Base-by-base conservation (phyloP, 2,329 filamentous ascomycete species). In the Coniochaeta sp. region DNA sequence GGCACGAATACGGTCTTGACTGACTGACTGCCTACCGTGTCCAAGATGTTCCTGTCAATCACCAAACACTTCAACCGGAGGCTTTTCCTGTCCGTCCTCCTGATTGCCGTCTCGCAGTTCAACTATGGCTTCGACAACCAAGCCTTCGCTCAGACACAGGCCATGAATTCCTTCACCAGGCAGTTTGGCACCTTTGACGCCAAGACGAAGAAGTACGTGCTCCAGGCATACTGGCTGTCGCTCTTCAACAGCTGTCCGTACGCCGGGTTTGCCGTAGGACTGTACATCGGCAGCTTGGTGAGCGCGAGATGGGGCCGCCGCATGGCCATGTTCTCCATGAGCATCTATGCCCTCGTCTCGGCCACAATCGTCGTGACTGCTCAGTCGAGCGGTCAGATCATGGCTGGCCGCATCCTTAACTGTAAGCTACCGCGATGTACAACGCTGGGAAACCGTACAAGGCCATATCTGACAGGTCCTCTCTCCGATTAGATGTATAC, bases 61-160 rank as follows among this genome's bases (percentile, higher is more conserved):
- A 55, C 54, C 30, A 55, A 24, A 38, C 54, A 55, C 56, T 63
- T 66, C 60, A 64, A 67, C 30, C 40, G 57, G 14, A 60, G 59
- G 30, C 62, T 69, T 40, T 38, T 63, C 22, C 61, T 63, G 40
- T 61, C 66, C 2, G 63, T 64, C 4, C 22, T 58, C 16, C 59
- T 75, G 30, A 67, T 75, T 52, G 69, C 71, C 38, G 42, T 75
- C 1, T 75, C 72, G 1, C 67, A 68, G 19, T 68, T 76, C 63
- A 76, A 76, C 63, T 77, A 74, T 69, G 73, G 73, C 58, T 74
- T 76, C 50, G 75, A 76, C 61, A 71, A 73, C 50, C 65, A 70
- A 54, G 73, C 67, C 9, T 74, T 74, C 64, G 65, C 69, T 9
- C 72, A 70, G 2, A 73, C 70, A 0, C 73, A 77, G 62, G 69